A percentile compares a stretch with the other conserved stretches of the same genome.
Conservation (phyloP, 129 eudicot species). For the Tagetes erecta region DNA sequence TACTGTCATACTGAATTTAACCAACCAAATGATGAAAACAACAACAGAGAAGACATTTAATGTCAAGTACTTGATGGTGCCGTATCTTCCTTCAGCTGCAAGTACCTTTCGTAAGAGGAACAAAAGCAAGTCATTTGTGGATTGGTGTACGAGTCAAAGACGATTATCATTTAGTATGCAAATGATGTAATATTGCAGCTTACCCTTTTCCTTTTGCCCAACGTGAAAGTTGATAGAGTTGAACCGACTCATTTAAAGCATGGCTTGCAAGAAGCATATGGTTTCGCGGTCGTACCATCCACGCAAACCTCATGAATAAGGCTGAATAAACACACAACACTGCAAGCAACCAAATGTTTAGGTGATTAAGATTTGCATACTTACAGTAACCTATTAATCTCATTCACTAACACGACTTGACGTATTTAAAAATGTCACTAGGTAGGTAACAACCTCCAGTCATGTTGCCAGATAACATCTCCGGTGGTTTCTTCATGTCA, state of each 20-base stretch:
- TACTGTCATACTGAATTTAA: background rate
- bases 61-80: background rate
- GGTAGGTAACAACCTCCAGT: slow-evolving; percentile 57
- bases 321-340: slow-evolving; percentile 88
- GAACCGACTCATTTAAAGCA: slow-evolving; percentile 89
- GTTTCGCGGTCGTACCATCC: slow-evolving; percentile 96
- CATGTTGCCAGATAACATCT: slow-evolving; percentile 94
- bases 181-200: background rate
- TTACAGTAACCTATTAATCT: slow-evolving; percentile 7
- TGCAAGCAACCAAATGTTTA: slow-evolving; percentile 22
- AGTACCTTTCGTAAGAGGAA: background rate
- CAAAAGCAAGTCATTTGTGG: background rate
- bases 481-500: slow-evolving; percentile 88
- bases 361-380: background rate
- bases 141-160: background rate
- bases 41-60: background rate
- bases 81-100: background rate
- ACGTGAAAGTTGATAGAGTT: slow-evolving; percentile 80
- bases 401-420: background rate
- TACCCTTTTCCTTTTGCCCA: slow-evolving; percentile 80
- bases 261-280: slow-evolving; percentile 84
- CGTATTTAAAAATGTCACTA: background rate
- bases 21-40: background rate
- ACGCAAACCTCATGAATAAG: slow-evolving; percentile 96
- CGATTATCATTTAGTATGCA: background rate